Base-by-base conservation (phyloP, 116 monocot genomes). In the Cymodocea nodosa region DNA sequence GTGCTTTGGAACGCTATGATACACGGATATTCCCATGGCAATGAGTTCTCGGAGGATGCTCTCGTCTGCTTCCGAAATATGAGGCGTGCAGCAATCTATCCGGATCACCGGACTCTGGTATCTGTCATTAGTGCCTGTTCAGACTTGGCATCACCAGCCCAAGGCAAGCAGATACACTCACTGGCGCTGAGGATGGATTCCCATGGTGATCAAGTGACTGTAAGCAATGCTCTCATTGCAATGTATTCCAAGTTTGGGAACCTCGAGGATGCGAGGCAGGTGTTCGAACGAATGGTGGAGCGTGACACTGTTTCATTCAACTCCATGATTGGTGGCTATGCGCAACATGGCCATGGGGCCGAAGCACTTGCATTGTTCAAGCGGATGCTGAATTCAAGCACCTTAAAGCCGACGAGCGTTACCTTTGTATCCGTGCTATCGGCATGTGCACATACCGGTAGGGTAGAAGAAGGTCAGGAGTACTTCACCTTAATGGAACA, bases 381-480 rank as follows among this genome's bases (percentile, higher is more conserved):
- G 18, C 70, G 69, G 56, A 77, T 89, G 84, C 61, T 84, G 18
- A 52, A 64, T 19, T 68, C 54, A 4, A 50, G 69, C 2, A 65
- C 66, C 24, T n/a, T 60, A 2, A 7, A 2, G 23, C 89, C 84
- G 4, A 76, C 83, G 4, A 62, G 73, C 65, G 62, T 89, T 20
- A 85, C 85, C 24, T 89, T 85, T 56, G 51, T 85, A 10, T 83
- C 84, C 1, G 82, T 84, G 55, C 81, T 88, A 35, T 82, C 89
- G 3, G 82, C 80, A 16, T 89, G 89, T 65, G 81, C 84, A 0
- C 85, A 89, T 75, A 78, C 80, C 2, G 78, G 89, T 34, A 74
- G 70, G 23, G 56, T 82, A 4, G 69, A 74, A 2, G 82, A 85
- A 51, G 85, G 89, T 3, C 59, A 58, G 74, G 50, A 35, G n/a